Evolutionary conservation across 768 basidiomycete species (phyloP).

Genomic region (Suillus decipiens): DNA sequence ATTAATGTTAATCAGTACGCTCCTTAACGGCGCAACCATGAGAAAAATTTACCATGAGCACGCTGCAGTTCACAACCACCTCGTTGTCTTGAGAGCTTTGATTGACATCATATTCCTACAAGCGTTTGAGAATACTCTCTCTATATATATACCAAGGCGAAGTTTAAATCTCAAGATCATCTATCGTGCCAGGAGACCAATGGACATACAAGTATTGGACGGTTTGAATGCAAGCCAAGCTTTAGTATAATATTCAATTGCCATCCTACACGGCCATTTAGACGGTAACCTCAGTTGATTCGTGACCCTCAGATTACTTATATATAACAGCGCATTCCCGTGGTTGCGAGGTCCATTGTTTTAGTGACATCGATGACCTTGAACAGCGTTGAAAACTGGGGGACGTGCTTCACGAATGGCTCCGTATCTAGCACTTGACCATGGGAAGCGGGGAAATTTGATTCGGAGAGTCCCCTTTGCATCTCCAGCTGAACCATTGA

Average conservation of each 20-base stretch:
- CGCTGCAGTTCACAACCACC: neutral
- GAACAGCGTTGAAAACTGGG: neutral
- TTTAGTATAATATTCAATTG: neutral
- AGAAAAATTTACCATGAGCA: neutral
- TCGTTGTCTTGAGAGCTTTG: neutral
- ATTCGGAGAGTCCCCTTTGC: neutral
- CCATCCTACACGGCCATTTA: neutral
- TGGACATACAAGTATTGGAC: neutral
- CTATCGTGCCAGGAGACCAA: neutral
- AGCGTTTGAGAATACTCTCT: neutral
- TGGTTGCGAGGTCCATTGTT: neutral
- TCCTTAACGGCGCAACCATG: neutral
- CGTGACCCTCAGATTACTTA: neutral
- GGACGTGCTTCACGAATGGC: neutral
- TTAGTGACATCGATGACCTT: neutral
- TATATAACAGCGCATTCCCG: neutral
- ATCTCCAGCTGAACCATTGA: neutral
- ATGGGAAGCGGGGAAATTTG: neutral
- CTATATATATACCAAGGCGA: neutral
- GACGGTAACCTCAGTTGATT: neutral
- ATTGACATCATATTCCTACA: neutral
- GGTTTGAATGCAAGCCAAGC: neutral
- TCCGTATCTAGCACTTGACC: neutral
- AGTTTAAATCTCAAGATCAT: neutral
- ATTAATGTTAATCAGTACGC: neutral